Evolutionary conservation across 208 protist species (phyloP).

Genomic region (Wallacemonas sp.): DNA sequence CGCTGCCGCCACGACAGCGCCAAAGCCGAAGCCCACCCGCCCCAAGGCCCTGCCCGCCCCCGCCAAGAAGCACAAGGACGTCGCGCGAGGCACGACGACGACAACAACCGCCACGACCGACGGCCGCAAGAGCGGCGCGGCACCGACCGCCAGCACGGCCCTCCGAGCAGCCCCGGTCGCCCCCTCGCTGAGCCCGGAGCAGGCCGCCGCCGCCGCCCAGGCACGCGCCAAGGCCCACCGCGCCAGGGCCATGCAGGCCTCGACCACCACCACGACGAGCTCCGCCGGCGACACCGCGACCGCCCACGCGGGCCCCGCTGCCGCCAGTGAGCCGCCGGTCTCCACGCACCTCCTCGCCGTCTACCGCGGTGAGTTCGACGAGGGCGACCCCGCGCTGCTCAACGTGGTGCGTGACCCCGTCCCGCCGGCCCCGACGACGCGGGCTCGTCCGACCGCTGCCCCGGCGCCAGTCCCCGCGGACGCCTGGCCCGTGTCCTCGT

Average conservation of each 20-base stretch:
- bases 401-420: slow-evolving; percentile 54
- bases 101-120: not conserved
- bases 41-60: not conserved
- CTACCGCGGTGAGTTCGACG: slow-evolving; percentile 50
- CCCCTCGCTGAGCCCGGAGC: not conserved
- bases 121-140: not conserved
- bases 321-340: slow-evolving; percentile 22
- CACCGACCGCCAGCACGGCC: not conserved
- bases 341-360: slow-evolving; percentile 29
- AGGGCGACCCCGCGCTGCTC: slow-evolving; percentile 46
- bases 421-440: not conserved
- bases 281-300: not conserved
- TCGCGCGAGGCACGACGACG: not conserved
- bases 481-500: slow-evolving; percentile 20
- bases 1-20: not conserved
- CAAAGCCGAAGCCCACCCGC: slow-evolving; percentile 15
- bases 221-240: slow-evolving; percentile 4
- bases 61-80: slow-evolving; percentile 9
- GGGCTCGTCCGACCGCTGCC: not conserved
- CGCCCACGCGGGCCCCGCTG: not conserved
- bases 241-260: not conserved
- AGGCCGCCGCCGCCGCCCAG: not conserved
- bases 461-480: not conserved
- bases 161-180: not conserved
- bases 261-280: not conserved